Evolutionary conservation across 2,329 filamentous ascomycete genomes (phyloP).

Genomic region (Phaeosphaeriaceae sp.): DNA sequence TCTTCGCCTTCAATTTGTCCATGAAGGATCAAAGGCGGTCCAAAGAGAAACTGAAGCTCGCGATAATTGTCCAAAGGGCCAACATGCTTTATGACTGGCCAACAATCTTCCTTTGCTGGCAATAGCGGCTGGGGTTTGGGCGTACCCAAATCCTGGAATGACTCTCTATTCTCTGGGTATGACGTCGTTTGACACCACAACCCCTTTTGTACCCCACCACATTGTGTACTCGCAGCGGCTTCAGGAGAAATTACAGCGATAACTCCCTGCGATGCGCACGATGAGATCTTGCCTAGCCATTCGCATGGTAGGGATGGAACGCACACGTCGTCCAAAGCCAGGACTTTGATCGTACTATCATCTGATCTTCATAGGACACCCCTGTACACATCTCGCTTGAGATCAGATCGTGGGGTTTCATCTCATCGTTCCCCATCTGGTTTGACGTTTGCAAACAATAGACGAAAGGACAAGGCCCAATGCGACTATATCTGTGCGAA

Average conservation of each 20-base stretch:
- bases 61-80: constrained; percentile 18
- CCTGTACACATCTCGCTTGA: background rate
- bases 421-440: background rate
- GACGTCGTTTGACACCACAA: constrained; percentile 25
- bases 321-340: background rate
- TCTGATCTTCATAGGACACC: background rate
- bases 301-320: constrained; percentile 1
- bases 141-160: constrained; percentile 20
- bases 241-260: no score
- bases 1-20: constrained; percentile 44
- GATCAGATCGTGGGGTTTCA: background rate
- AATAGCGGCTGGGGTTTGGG: constrained; percentile 15
- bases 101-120: constrained; percentile 16
- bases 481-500: background rate
- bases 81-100: constrained; percentile 30
- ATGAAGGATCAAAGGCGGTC: constrained; percentile 19
- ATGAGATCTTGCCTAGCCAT: background rate
- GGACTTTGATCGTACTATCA: background rate
- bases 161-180: constrained; percentile 20
- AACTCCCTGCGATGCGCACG: no score
- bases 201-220: constrained; percentile 19
- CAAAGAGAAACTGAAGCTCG: constrained; percentile 10
- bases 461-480: background rate
- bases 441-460: constrained; percentile 1
- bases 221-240: no score